A percentile compares a stretch with the other conserved stretches of the same genome.
Conservation (phyloP, 2,329 filamentous ascomycete genomes). For the Ophiocordyceps camponoti-floridani region DNA sequence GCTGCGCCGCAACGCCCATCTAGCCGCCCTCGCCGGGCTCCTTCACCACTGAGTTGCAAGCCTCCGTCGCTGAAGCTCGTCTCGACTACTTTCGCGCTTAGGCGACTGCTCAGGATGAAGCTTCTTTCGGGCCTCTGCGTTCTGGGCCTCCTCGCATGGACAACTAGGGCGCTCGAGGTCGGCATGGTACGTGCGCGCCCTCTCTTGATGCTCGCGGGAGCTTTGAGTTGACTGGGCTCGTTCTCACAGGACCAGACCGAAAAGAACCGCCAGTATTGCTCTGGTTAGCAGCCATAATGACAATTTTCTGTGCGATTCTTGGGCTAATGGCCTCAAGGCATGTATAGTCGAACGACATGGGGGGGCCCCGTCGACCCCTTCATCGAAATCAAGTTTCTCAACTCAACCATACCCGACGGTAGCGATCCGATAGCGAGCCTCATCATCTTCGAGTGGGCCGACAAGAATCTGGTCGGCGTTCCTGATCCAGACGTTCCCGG, state of each 20-base stretch:
- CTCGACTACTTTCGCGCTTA: neutral
- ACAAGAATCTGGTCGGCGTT: constrained; percentile 62
- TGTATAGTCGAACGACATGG: constrained; percentile 87
- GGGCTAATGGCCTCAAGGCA: constrained; percentile 32
- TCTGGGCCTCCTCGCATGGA: constrained; percentile 35
- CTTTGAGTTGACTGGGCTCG: constrained; percentile 7
- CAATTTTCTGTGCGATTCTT: neutral
- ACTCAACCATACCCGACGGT: constrained; percentile 33
- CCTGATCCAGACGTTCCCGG: constrained; percentile 29
- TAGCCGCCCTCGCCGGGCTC: neutral
- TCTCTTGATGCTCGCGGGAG: neutral
- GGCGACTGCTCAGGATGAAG: constrained; percentile 29
- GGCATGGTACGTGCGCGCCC: constrained; percentile 27
- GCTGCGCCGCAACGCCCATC: neutral
- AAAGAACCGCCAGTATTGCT: constrained; percentile 65
- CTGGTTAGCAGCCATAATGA: constrained; percentile 23
- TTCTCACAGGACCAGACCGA: constrained; percentile 50
- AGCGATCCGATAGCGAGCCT: constrained; percentile 64
- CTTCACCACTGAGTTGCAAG: neutral
- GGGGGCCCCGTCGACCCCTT: constrained; percentile 76
- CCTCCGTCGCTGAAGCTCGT: neutral
- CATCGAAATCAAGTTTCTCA: constrained; percentile 66
- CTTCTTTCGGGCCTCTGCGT: constrained; percentile 24
- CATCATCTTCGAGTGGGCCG: constrained; percentile 87
- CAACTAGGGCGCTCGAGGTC: constrained; percentile 38